Percentiles rank a stretch among this genome's conserved stretches.
Conservation (phyloP, 805 yeast species). For the Zygotorulaspora sp. region DNA sequence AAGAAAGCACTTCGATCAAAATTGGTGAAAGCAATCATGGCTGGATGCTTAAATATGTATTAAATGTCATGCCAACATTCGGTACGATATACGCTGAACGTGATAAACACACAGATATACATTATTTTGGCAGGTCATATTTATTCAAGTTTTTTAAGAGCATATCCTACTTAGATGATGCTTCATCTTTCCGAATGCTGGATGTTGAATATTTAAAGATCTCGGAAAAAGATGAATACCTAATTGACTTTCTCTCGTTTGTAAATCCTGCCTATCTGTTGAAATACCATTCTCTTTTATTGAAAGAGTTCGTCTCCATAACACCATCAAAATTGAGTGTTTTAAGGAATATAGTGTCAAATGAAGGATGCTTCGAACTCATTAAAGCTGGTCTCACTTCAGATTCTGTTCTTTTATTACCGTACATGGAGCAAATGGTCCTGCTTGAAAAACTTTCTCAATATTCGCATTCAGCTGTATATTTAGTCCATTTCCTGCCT, state of each 20-base stretch:
- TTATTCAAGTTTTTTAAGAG: conserved; percentile 25
- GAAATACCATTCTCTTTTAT: conserved; percentile 11
- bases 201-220: conserved; percentile 23
- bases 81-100: conserved; percentile 22
- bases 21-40: conserved; percentile 4
- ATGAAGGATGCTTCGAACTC: conserved; percentile 19
- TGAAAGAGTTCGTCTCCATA: conserved; percentile 14
- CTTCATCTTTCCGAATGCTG: conserved; percentile 12
- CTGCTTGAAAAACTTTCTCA: conserved; percentile 26
- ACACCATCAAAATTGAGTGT: conserved; percentile 22
- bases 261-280: conserved; percentile 30
- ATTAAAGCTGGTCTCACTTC: conserved; percentile 21
- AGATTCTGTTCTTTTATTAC: conserved; percentile 22
- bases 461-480: conserved; percentile 18
- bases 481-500: conserved; percentile 20
- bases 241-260: conserved; percentile 26
- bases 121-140: conserved; percentile 19
- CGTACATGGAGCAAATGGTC: conserved; percentile 34
- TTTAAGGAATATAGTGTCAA: conserved; percentile 24
- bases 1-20: conserved; percentile 4
- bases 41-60: conserved; percentile 18
- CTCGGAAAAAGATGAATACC: conserved; percentile 12
- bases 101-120: conserved; percentile 20
- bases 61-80: conserved; percentile 12
- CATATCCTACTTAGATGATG: conserved; percentile 25